Evolutionary conservation across 139 green algal genomes (phyloP).

Genomic region (Chlorella sorokiniana): DNA sequence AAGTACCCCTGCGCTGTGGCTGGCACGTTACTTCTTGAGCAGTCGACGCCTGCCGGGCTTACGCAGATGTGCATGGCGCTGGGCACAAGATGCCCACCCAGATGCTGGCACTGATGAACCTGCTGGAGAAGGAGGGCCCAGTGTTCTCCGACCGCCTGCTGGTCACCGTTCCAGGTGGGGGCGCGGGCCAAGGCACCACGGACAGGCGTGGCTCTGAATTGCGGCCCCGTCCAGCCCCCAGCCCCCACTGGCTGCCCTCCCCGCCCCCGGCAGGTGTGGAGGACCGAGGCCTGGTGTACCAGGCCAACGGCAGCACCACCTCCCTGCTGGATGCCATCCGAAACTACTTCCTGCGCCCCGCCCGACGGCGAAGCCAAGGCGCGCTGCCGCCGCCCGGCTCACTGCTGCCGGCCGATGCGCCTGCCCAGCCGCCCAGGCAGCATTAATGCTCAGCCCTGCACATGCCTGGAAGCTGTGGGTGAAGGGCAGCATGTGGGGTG

Average conservation of each 20-base stretch:
- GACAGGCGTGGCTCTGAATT: neutral
- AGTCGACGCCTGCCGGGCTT: too few species aligned
- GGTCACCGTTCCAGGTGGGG: conserved; percentile 61
- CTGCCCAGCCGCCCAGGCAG: neutral
- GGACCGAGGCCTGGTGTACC: conserved; percentile 71
- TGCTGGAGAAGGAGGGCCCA: conserved; percentile 70
- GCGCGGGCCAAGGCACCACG: neutral
- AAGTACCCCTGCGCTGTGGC: too few species aligned
- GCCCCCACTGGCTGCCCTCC: neutral
- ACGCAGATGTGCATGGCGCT: conserved; percentile 46
- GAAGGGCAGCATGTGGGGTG: too few species aligned
- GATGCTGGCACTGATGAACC: conserved; percentile 81
- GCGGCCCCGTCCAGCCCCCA: too few species aligned
- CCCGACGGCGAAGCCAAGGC: conserved; percentile 14
- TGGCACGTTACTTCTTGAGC: too few species aligned
- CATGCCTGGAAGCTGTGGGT: too few species aligned
- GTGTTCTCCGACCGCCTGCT: conserved; percentile 63
- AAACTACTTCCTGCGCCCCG: conserved; percentile 38
- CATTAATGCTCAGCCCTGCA: too few species aligned
- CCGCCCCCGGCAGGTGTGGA: conserved; percentile 54
- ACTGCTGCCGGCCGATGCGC: neutral
- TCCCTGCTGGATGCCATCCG: conserved; percentile 60
- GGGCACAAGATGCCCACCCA: conserved; percentile 54
- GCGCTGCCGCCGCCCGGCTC: neutral
- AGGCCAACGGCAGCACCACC: conserved; percentile 50